Evolutionary conservation across 129 eudicot species (phyloP).

Genomic region (Logfia minima): DNA sequence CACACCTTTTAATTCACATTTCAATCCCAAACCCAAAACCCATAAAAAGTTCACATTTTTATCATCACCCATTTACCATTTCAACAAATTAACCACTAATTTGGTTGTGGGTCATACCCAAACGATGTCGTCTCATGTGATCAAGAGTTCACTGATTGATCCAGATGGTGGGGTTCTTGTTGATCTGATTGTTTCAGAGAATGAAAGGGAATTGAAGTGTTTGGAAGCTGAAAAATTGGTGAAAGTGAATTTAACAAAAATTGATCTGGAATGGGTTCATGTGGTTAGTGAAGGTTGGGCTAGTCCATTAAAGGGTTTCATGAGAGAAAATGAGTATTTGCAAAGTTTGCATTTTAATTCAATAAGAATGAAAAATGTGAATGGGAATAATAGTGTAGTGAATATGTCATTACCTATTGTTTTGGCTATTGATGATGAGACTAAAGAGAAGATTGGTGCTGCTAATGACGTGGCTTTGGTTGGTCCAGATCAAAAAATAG

Average conservation of each 20-base stretch:
- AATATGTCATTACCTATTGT: constrained; percentile 98
- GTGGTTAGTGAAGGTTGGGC: constrained; percentile 99
- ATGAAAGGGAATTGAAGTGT: constrained; percentile 45
- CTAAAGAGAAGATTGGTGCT: constrained; percentile 55
- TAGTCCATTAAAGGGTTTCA: constrained; percentile 84
- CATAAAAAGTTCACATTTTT: constrained; percentile 8
- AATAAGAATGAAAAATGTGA: constrained; percentile 48
- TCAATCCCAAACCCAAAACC: constrained; percentile 32
- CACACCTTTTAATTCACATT: constrained; percentile 31
- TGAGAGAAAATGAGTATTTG: constrained; percentile 94
- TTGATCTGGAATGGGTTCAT: constrained; percentile 97
- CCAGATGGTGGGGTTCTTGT: constrained; percentile 88
- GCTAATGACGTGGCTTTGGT: constrained; percentile 62
- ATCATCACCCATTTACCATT: constrained; percentile 43
- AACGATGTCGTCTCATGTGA: constrained; percentile 30
- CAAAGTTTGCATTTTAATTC: constrained; percentile 89
- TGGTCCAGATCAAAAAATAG: constrained; percentile 54
- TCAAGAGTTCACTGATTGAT: constrained; percentile 76
- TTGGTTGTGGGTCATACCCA: neutral
- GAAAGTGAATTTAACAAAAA: constrained; percentile 55
- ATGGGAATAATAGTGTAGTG: constrained; percentile 43
- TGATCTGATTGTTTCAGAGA: constrained; percentile 75
- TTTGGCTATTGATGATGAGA: constrained; percentile 74
- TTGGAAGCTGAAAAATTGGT: constrained; percentile 67
- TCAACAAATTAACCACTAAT: constrained; percentile 49